Evolutionary conservation across 352 stramenopile genomes (phyloP), one percentile per base, ranked within the genome.

Genomic region (Blastocystis hominis): DNA sequence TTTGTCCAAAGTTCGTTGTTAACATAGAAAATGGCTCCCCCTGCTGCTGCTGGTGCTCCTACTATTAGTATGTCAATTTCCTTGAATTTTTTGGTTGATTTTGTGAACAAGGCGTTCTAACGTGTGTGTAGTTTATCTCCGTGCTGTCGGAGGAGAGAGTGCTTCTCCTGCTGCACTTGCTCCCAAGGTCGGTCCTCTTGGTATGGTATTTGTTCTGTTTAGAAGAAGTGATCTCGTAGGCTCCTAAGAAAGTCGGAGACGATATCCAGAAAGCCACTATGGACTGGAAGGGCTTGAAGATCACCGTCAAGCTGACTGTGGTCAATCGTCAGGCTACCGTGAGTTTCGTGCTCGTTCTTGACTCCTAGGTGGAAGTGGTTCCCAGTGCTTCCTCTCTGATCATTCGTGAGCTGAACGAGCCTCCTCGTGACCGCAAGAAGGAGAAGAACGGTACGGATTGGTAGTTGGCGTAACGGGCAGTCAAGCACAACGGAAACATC

Each of bases 211-310:
- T 38, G n/a, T 36, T 30, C 34, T 4, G 4, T 53, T 62, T 24
- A 20, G 36, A 1, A 9, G 7, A 10, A 0, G 34, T 66, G 10
- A 64, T 30, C 15, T 0, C 50, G 36, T 84, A 90, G 59, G 98
- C 96, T 77, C 96, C 97, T 88, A 99, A 99, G 94, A 99, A 99
- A 92, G 95, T 99, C 88, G 97, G 97, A 89, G 97, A 99, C 91
- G 97, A 99, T 93, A 99, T 99, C 91, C 96, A 97, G 93, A 98
- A 98, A 93, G 96, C 95, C 89, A 99, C 97, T 86, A 93, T 94
- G 92, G 97, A 99, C 92, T 99, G 97, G 97, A 99, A 99, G 92
- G 97, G 97, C 89, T 92, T 99, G 66, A 98, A 97, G 89, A 97
- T 99, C 84, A 99, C 96, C 79, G 94, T 99, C 88, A 99, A 98